Conservation (phyloP, 164 flowering plant species). For the Cinnamomum micranthum region DNA sequence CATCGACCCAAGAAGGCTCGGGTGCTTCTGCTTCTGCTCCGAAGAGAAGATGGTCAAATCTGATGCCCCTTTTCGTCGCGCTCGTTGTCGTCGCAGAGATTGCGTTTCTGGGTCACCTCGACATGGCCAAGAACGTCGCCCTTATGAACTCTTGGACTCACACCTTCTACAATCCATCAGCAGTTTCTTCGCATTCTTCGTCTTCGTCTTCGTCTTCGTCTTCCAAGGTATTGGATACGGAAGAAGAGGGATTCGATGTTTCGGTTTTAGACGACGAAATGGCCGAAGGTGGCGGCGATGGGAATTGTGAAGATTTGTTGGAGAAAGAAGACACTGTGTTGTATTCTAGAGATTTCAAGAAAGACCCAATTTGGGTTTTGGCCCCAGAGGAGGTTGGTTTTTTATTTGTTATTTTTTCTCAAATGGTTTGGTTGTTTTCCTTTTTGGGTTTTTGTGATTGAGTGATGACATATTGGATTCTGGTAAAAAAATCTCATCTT, state of each 20-base stretch:
- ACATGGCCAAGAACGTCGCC: constrained; percentile 64
- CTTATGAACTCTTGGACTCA: constrained; percentile 62
- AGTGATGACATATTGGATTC: not conserved
- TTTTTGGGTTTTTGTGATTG: not conserved
- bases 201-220: not conserved
- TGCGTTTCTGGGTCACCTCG: constrained; percentile 69
- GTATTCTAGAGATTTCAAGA: constrained; percentile 70
- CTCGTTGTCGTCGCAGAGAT: constrained; percentile 74
- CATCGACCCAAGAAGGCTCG: constrained; percentile 16
- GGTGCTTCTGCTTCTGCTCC: not conserved
- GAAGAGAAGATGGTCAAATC: constrained; percentile 53
- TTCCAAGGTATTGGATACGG: not conserved
- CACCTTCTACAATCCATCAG: constrained; percentile 29
- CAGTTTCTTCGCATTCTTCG: constrained; percentile 3
- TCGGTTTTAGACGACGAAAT: constrained; percentile 1
- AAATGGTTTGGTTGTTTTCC: not conserved
- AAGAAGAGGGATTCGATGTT: constrained; percentile 4
- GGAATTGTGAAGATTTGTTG: constrained; percentile 72
- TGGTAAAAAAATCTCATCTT: not conserved
- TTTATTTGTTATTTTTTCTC: not conserved
- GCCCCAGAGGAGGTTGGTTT: constrained; percentile 62
- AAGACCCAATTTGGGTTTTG: constrained; percentile 59
- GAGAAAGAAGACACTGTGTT: constrained; percentile 61
- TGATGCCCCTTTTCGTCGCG: constrained; percentile 56
- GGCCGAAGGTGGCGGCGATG: not conserved